Conservation (phyloP, 164 flowering plant genomes). For the Piper betle region DNA sequence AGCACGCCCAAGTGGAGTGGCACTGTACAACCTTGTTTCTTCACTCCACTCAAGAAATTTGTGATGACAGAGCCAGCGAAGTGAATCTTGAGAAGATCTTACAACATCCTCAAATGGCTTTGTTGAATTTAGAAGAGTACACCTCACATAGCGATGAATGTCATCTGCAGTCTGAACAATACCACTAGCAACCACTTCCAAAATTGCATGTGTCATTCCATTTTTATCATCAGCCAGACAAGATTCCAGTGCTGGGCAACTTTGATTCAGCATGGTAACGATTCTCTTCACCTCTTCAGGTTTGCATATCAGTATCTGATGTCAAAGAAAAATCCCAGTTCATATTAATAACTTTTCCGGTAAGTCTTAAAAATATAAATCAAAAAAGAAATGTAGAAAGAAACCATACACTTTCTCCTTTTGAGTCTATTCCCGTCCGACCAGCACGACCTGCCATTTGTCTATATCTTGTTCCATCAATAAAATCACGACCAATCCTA, state of each 20-base stretch:
- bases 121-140: conserved; percentile 92
- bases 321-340: neutral
- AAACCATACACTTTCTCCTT: conserved; percentile 91
- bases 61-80: conserved; percentile 80
- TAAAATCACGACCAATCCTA: conserved; percentile 85
- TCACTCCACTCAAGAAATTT: conserved; percentile 96
- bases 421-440: conserved; percentile 95
- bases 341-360: neutral
- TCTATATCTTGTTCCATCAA: conserved; percentile 88
- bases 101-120: conserved; percentile 96
- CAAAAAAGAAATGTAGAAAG: conserved; percentile 1
- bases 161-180: conserved; percentile 93
- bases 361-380: neutral
- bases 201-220: conserved; percentile 98
- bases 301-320: conserved; percentile 74
- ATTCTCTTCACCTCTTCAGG: conserved; percentile 77
- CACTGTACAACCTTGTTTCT: conserved; percentile 74
- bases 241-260: conserved; percentile 79
- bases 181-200: conserved; percentile 95
- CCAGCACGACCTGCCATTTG: conserved; percentile 99
- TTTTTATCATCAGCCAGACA: conserved; percentile 92
- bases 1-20: conserved; percentile 96
- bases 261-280: conserved; percentile 51
- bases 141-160: conserved; percentile 87
- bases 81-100: conserved; percentile 92